Conservation (phyloP, 2,329 filamentous ascomycete species). For the Aspergillus costaricaensis region DNA sequence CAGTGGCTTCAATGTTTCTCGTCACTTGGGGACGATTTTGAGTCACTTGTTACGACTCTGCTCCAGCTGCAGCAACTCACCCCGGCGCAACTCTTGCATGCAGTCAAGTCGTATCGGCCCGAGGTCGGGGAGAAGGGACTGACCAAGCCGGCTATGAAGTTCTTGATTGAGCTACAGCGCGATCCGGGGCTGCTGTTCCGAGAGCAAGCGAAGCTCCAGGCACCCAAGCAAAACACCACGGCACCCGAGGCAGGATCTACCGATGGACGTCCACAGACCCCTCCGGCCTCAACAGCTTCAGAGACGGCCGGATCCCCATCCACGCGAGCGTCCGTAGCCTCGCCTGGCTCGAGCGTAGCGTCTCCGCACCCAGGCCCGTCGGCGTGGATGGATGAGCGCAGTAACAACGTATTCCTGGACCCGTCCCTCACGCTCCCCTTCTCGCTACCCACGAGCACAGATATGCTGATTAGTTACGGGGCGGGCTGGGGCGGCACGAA, state of each 20-base stretch:
- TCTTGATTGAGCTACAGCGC: conserved; percentile 76
- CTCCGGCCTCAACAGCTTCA: conserved; percentile 16
- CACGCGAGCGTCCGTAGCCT: conserved; percentile 19
- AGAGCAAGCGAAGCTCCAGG: conserved; percentile 37
- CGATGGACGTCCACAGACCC: conserved; percentile 34
- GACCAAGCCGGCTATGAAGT: conserved; percentile 84
- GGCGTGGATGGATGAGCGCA: conserved; percentile 28
- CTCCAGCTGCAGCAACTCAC: conserved; percentile 84
- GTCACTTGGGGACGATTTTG: conserved; percentile 84
- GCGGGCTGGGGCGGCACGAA: conserved; percentile 93
- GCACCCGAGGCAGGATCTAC: conserved; percentile 17
- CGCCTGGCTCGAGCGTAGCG: conserved; percentile 26
- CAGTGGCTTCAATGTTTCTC: conserved; percentile 99
- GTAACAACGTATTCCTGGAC: conserved; percentile 67
- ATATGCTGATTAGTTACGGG: conserved; percentile 95
- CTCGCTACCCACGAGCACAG: conserved; percentile 89
- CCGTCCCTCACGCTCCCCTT: conserved; percentile 93
- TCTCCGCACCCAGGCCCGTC: conserved; percentile 28
- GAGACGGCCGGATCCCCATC: conserved; percentile 26
- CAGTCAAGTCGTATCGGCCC: conserved; percentile 87
- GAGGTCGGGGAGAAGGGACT: conserved; percentile 94
- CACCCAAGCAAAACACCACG: conserved; percentile 25
- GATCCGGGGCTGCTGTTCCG: conserved; percentile 63
- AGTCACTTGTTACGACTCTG: conserved; percentile 82
- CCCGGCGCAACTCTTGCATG: conserved; percentile 85